phyloP scores from a whole-genome alignment of 768 basidiomycete species.

The Lentinula edodes region DNA sequence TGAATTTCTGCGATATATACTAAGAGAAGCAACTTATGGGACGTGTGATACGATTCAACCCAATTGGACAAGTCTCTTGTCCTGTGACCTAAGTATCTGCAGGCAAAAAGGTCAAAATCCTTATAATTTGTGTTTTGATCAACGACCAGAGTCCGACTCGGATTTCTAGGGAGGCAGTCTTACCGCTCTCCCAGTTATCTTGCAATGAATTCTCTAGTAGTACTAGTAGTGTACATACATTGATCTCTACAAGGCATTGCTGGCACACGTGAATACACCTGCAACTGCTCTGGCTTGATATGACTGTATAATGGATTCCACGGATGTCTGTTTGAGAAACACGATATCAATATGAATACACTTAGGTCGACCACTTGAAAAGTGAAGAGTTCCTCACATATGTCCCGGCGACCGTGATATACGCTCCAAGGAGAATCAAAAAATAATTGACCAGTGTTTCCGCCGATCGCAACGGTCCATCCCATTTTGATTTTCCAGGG shows the following conservation, averaged over 20 bases:
- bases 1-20: background rate
- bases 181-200: background rate
- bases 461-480: slow-evolving; percentile 19
- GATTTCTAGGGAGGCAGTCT: background rate
- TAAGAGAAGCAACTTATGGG: background rate
- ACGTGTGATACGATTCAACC: background rate
- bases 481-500: slow-evolving; percentile 29
- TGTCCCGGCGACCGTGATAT: slow-evolving; percentile 31
- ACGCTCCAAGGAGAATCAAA: slow-evolving; percentile 30
- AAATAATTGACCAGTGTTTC: slow-evolving; percentile 34
- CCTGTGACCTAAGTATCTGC: background rate
- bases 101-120: too few relatives aligned
- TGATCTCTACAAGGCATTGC: slow-evolving; percentile 20
- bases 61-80: background rate
- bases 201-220: too few relatives aligned
- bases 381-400: slow-evolving; percentile 22
- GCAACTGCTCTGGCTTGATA: slow-evolving; percentile 24
- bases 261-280: slow-evolving; percentile 27
- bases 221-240: background rate
- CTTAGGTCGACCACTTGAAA: background rate
- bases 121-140: too few relatives aligned
- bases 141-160: too few relatives aligned
- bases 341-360: background rate
- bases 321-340: slow-evolving; percentile 20
- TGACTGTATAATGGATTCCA: slow-evolving; percentile 29